These are phyloP conservation scores for Haematococcus sp. DNA, from an alignment of 139 green algal genomes.

Conservation along the genomic window DNA sequence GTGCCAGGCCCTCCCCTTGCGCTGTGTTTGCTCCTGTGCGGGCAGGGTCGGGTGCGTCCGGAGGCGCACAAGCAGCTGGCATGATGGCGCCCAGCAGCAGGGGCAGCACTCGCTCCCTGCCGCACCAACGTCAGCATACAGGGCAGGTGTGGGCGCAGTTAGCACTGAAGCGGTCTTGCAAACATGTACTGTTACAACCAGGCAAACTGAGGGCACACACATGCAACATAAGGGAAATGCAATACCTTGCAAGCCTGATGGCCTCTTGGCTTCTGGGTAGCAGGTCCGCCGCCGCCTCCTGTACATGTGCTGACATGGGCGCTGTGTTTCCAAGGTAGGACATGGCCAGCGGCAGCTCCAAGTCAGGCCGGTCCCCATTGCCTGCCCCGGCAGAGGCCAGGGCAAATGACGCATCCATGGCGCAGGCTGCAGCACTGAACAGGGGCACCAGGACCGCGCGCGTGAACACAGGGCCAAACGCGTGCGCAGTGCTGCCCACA, in stretches of 20 bases:
- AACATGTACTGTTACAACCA: too few relatives aligned
- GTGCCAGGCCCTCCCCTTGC: too few relatives aligned
- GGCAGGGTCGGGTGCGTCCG: slow-evolving; percentile 15
- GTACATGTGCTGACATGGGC: slow-evolving; percentile 7
- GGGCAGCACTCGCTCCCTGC: slow-evolving; percentile 31
- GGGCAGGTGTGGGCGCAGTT: too few relatives aligned
- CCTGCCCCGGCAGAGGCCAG: neutral
- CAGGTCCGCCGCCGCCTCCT: neutral
- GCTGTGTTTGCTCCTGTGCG: slow-evolving; percentile 8
- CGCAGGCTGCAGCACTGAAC: neutral
- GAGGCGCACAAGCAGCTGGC: slow-evolving; percentile 9
- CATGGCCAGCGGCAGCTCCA: neutral
- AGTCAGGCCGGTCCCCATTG: neutral
- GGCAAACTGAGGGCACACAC: neutral
- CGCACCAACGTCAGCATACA: neutral
- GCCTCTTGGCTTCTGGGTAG: neutral
- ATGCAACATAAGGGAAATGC: neutral
- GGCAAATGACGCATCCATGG: too few relatives aligned
- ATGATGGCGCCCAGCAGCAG: slow-evolving; percentile 26
- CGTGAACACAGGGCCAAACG: slow-evolving; percentile 18
- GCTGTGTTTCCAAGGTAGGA: neutral
- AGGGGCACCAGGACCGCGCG: slow-evolving; percentile 14
- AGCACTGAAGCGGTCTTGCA: too few relatives aligned
- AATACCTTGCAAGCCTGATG: neutral
- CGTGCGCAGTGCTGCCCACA: neutral